A percentile compares a stretch with the other conserved stretches of the same genome.
These are phyloP conservation scores for Pyracantha coccinea DNA, from an alignment of 331 rosid species.

Conservation along the genomic window DNA sequence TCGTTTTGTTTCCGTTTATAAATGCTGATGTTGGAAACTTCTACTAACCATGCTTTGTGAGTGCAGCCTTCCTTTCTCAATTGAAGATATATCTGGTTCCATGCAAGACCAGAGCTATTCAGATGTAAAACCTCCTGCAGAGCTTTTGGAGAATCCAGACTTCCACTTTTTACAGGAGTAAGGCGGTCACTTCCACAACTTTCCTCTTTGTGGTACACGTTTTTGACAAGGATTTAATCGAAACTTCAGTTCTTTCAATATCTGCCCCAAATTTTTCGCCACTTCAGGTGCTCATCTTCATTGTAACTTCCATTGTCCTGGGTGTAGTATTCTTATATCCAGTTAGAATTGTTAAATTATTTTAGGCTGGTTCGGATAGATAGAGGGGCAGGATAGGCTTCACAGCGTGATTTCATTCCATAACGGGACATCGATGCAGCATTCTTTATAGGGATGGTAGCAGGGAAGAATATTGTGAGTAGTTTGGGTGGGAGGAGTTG, in stretches of 20 bases:
- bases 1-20: neutral
- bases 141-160: conserved; percentile 52
- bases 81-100: conserved; percentile 56
- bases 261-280: conserved; percentile 18
- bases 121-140: conserved; percentile 58
- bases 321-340: conserved; percentile 26
- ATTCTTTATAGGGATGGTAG: conserved; percentile 31
- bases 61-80: conserved; percentile 70
- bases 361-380: conserved; percentile 34
- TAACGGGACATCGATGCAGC: conserved; percentile 27
- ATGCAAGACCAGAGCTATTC: conserved; percentile 36
- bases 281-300: neutral
- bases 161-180: conserved; percentile 83
- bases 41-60: conserved; percentile 18
- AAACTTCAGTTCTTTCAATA: conserved; percentile 15
- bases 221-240: conserved; percentile 7
- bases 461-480: conserved; percentile 17
- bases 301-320: conserved; percentile 29
- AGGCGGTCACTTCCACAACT: conserved; percentile 25
- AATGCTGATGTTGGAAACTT: neutral
- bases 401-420: conserved; percentile 12
- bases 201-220: conserved; percentile 12
- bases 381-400: conserved; percentile 41
- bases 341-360: conserved; percentile 35
- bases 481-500: conserved; percentile 26